Base-by-base conservation (phyloP, 768 basidiomycete genomes). In the Xerocomellus dryophilus region DNA sequence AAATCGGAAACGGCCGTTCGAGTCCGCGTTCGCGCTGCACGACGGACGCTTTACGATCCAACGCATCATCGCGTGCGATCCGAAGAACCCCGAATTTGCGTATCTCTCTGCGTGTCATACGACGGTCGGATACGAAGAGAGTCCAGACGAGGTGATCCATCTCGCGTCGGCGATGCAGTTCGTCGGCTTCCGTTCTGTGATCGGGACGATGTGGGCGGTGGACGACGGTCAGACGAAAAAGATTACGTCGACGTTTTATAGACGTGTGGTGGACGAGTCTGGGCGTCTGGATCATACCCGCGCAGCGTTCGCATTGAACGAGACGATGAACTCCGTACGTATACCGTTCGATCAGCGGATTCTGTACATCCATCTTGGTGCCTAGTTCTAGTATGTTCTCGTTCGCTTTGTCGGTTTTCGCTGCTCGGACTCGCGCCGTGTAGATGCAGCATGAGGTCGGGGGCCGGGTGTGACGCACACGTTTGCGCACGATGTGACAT, bases 71-170 rank as follows among this genome's bases (percentile, higher is more conserved):
- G 53, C 39, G 8, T 49, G 44, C 8, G 21, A 51, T 0, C 27
- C 61, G 3, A 12, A 44, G 15, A 43, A 60, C 8, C 12, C 58
- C 1, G 54, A 63, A 29, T 59, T 62, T 20, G 61, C 61, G 6
- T 62, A 55, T 15, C 43, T 68, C 17, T 70, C 65, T 7, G 63
- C 65, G 0, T 70, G 67, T 21, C 38, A 49, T 9, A 49, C 39
- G 27, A 21, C 39, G 36, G 48, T 49, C 15, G 27, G 38, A 17
- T 29, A 49, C 51, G 41, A 55, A 51, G 36, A 63, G 58, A 47
- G 57, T 46, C 36, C 52, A 4, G 47, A 49, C 14, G 53, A 54
- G 27, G 42, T 35, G 38, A 43, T 49, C n/a, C 50, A 47, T 25
- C 42, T 51, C 5, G 21, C 42, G 15, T 51, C 43, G 43, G 44